Evolutionary conservation across 2,329 filamentous ascomycete genomes (phyloP).

Genomic region (Microthyrium microscopicum): DNA sequence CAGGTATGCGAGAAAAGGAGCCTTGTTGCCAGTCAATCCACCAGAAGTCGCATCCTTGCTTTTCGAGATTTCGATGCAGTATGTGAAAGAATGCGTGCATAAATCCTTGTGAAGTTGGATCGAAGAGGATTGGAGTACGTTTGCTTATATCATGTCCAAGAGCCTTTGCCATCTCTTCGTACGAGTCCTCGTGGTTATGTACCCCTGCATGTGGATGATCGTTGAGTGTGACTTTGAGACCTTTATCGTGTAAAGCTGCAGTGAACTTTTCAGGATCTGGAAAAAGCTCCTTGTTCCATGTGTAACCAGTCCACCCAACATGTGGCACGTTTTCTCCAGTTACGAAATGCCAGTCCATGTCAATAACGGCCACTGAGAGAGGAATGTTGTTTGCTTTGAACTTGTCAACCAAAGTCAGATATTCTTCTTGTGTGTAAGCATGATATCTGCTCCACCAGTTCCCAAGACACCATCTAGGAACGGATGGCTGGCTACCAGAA

Average conservation of each 20-base stretch:
- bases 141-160: conserved; percentile 33
- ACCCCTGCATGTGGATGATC: conserved; percentile 46
- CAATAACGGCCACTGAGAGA: conserved; percentile 41
- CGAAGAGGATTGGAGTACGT: conserved; percentile 37
- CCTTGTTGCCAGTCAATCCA: conserved; percentile 57
- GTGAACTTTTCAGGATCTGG: conserved; percentile 38
- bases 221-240: conserved; percentile 40
- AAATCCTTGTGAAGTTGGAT: conserved; percentile 36
- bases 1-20: conserved; percentile 34
- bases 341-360: conserved; percentile 52
- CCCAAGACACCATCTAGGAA: conserved; percentile 42
- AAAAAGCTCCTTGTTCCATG: conserved; percentile 42
- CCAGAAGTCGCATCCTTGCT: conserved; percentile 44
- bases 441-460: conserved; percentile 54
- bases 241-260: conserved; percentile 32
- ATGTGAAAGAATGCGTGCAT: conserved; percentile 42
- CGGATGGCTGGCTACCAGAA: conserved; percentile 37
- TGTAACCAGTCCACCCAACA: conserved; percentile 43
- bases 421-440: conserved; percentile 38
- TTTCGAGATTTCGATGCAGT: conserved; percentile 38
- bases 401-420: conserved; percentile 39
- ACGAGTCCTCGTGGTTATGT: conserved; percentile 38
- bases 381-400: conserved; percentile 37
- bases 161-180: conserved; percentile 35
- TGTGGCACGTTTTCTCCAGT: conserved; percentile 15